Base-by-base conservation (phyloP, 2,329 filamentous ascomycete species). In the Sphaerulina populicola region DNA sequence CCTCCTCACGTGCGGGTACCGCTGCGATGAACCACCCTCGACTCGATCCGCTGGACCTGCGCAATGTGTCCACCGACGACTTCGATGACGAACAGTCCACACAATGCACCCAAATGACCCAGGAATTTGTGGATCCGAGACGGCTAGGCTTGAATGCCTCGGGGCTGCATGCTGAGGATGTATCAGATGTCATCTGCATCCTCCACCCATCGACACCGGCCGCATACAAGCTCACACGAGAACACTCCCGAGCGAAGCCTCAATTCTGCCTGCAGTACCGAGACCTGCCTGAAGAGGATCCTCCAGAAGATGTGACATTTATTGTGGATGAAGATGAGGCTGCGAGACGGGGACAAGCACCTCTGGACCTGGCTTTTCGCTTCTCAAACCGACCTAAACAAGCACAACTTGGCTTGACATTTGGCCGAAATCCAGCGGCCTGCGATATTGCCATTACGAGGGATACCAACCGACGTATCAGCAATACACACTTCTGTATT, bases 401-500 rank as follows among this genome's bases (percentile, higher is more conserved):
- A 59, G 80, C 83, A 6, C 64, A 73, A 2, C 71, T 80, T 46
- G 93, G 93, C 35, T 97, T 94, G 69, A 78, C 81, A 39, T 97
- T 98, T 68, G 93, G 93, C 29, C 82, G 93, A 49, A 91, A 93
- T 63, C 60, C 69, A 0, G 61, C 68, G 41, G 77, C 79, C 31
- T 93, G 87, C 68, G 93, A 98, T 63, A 74, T 87, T 46, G 70
- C 83, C 52, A 80, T 88, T 43, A 68, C 72, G 33, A 76, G 82
- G 56, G 85, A 91, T 58, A 78, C 79, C 0, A 73, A 79, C 47
- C 85, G 80, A 66, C 79, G 86, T 39, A 78, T 98, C 53, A 97
- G 91, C 73, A 96, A 97, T 65, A 77, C 86, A n/a, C 93, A 98
- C 67, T 98, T 97, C 67, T 84, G 88, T 47, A 94, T 98, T 55